Evolutionary conservation across 495 filamentous ascomycete genomes (phyloP).

Genomic region (Aspergillus bridgeri): DNA sequence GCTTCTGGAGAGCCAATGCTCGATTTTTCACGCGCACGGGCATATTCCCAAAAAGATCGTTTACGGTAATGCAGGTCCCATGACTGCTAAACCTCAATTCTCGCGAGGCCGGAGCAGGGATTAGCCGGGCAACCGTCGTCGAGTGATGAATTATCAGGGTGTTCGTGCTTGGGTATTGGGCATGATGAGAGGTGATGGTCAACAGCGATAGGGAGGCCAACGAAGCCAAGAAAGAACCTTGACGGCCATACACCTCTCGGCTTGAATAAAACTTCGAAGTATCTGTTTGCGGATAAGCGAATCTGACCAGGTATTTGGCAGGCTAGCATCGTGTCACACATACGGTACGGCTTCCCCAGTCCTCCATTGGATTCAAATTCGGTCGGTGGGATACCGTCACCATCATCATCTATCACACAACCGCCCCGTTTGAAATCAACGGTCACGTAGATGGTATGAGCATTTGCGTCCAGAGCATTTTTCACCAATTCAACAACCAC

Average conservation of each 20-base stretch:
- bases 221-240: conserved; percentile 75
- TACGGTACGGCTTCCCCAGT: conserved; percentile 71
- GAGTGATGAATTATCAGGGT: conserved; percentile 70
- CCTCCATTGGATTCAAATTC: conserved; percentile 72
- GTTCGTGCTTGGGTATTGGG: conserved; percentile 59
- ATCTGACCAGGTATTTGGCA: not conserved
- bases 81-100: conserved; percentile 53
- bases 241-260: conserved; percentile 57
- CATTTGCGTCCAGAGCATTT: conserved; percentile 81
- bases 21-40: conserved; percentile 92
- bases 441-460: conserved; percentile 65
- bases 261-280: conserved; percentile 67
- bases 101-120: conserved; percentile 61
- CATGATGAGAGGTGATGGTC: conserved; percentile 74
- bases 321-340: conserved; percentile 28
- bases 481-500: conserved; percentile 74
- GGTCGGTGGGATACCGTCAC: conserved; percentile 66
- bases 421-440: conserved; percentile 74
- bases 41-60: conserved; percentile 92
- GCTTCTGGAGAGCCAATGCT: conserved; percentile 42
- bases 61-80: conserved; percentile 77
- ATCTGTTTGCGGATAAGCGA: conserved; percentile 46
- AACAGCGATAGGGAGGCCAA: conserved; percentile 73
- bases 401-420: conserved; percentile 87
- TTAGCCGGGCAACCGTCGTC: conserved; percentile 61